phyloP scores from a whole-genome alignment of 768 basidiomycete genomes.

The Mycena epipterygia region DNA sequence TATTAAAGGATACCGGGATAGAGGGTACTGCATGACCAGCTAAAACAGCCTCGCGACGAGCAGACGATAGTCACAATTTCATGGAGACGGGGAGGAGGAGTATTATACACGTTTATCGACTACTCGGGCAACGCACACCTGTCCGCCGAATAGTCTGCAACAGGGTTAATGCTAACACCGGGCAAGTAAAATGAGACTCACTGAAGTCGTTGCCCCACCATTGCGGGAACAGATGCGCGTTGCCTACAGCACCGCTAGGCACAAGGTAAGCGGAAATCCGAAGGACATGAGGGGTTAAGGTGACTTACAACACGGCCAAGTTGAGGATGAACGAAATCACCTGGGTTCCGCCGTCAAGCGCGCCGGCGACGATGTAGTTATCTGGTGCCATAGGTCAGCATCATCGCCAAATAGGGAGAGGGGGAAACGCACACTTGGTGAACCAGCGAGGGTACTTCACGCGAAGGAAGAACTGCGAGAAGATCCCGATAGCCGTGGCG shows the following conservation, averaged over 20 bases:
- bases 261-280: constrained; percentile 16
- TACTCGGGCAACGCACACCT: constrained; percentile 23
- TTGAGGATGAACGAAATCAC: constrained; percentile 53
- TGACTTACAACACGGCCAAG: constrained; percentile 31
- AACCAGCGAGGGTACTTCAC: constrained; percentile 54
- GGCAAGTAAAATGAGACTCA: constrained; percentile 23
- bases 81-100: constrained; percentile 13
- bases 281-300: constrained; percentile 16
- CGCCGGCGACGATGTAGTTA: constrained; percentile 56
- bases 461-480: constrained; percentile 44
- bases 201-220: constrained; percentile 37
- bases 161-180: constrained; percentile 16
- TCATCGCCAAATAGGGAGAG: constrained; percentile 7
- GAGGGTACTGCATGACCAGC: constrained; percentile 20
- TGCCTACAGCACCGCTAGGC: constrained; percentile 22
- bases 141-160: constrained; percentile 23
- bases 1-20: too few species aligned
- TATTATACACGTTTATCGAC: constrained; percentile 23
- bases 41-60: constrained; percentile 19
- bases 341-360: constrained; percentile 56
- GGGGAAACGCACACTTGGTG: constrained; percentile 48
- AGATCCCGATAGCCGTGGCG: constrained; percentile 33
- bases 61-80: constrained; percentile 26
- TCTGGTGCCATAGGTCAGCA: constrained; percentile 20
- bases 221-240: constrained; percentile 28